Percentiles rank a stretch among this genome's conserved stretches.
These are phyloP conservation scores for Apiospora pterosperma DNA, from an alignment of 2,329 filamentous ascomycete species.

Conservation along the genomic window DNA sequence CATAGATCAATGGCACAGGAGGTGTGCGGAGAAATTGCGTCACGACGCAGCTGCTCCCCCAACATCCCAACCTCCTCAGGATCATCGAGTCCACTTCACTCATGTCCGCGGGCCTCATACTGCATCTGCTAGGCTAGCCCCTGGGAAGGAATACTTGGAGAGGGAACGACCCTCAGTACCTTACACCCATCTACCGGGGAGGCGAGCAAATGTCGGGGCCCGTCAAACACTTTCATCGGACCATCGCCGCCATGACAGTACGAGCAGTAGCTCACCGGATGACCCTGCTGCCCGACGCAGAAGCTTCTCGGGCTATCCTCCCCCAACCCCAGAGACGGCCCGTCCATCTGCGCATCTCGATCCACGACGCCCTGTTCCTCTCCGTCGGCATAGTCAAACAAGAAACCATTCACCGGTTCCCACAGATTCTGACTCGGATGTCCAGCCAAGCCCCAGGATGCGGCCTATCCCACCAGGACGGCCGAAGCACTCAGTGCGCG, in stretches of 20 bases:
- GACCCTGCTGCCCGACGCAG: conserved; percentile 42
- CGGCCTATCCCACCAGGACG: conserved; percentile 13
- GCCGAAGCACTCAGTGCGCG: conserved; percentile 19
- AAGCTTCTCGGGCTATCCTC: conserved; percentile 50
- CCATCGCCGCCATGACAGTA: conserved; percentile 23
- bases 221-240: conserved; percentile 20
- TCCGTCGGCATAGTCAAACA: conserved; percentile 25
- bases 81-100: conserved; percentile 26
- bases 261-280: conserved; percentile 33
- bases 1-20: conserved; percentile 84
- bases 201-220: conserved; percentile 19
- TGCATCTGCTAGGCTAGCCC: conserved; percentile 25
- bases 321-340: conserved; percentile 28
- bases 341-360: conserved; percentile 17
- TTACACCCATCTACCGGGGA: conserved; percentile 20
- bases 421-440: conserved; percentile 21
- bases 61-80: conserved; percentile 17
- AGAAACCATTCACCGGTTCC: conserved; percentile 17
- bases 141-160: conserved; percentile 32
- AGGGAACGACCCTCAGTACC: conserved; percentile 31
- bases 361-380: conserved; percentile 17
- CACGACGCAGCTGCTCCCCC: conserved; percentile 47
- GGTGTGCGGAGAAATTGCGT: conserved; percentile 68
- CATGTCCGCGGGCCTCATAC: conserved; percentile 24
- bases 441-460: conserved; percentile 12